Evolutionary conservation across 257 asterid species (phyloP), one percentile per base, ranked within the genome.

Genomic region (Solanum ossicruentum): DNA sequence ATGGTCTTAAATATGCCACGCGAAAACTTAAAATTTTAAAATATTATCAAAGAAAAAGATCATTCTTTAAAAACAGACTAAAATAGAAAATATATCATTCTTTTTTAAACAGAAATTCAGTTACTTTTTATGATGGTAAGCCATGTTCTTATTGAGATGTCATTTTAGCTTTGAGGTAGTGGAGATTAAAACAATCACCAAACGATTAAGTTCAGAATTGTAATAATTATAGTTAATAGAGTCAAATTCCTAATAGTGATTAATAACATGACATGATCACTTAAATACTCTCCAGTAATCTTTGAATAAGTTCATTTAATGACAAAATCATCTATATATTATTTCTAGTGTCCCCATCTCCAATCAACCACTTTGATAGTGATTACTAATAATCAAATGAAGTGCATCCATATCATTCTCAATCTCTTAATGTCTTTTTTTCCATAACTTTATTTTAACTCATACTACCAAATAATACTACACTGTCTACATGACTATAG

Each of bases 351-450:
- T 51, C 4, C 82, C 83, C 65, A 78, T 52, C 18, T 78, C 26
- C 4, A 52, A 78, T 78, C 83, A 78, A 78, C 83, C 83, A 78
- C 83, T 84, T 16, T 12, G 85, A 85, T 65, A 81, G 82, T 80
- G 87, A 85, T 85, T 39, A 56, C 20, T 54, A 36, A 23, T 66
- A 69, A 80, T 82, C 87, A 80, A 85, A 85, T 85, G 85, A 85
- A 80, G 15, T 80, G 87, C 81, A 80, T 57, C 21, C 52, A 79
- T 65, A 84, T 84, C 58, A 67, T 55, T 66, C 54, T 75, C 82
- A 58, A 57, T 49, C 77, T 75, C 49, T 75, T 81, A 84, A 8
- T 77, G 65, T 75, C 86, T 84, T n/a, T 21, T 60, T 49, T 32
- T 20, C 81, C 49, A 86, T 67, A 67, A 67, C 69, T 77, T 83